Base-by-base conservation (phyloP, 306 rosid genomes). In the Prunus mume region DNA sequence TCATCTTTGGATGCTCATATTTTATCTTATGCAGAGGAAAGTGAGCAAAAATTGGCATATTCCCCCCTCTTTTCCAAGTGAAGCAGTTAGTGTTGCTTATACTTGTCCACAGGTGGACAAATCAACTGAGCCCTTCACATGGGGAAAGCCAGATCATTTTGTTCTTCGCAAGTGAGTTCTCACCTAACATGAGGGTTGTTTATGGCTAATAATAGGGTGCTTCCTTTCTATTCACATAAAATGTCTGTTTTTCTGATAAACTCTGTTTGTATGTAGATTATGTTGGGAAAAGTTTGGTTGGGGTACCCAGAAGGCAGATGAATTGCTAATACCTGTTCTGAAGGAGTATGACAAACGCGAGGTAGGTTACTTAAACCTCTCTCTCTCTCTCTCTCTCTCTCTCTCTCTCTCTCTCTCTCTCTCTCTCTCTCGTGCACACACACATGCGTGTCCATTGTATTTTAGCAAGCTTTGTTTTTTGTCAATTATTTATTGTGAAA, bases 21-120 rank as follows among this genome's bases (percentile, higher is more conserved):
- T 51, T 32, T 46, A 62, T 63, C 71, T 74, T 62, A 34, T 77
- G 67, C 88, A 94, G 98, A 94, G 98, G 86, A 94, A 94, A 82
- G 89, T 94, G 79, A 94, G 98, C 93, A 94, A 94, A 90, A 94
- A 94, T 84, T 94, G 98, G 98, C 96, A 94, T 63, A 87, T 94
- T 65, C 96, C 98, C 71, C 74, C 86, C 58, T 81, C 93, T 71
- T 94, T 94, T 85, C 98, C 97, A 27, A 91, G 98, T 83, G 94
- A 87, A 81, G 84, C 88, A 27, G 98, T 94, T 80, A 85, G 87
- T 76, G 86, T 88, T 84, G 97, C 98, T 47, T 94, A 94, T 78
- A 27, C 67, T 74, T 66, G 81, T 73, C 98, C 98, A 18, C 93
- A 90, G 78, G 91, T 94, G 82, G 98, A 94, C 82, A 90, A 84